A percentile compares a stretch with the other conserved stretches of the same genome.
Conservation (phyloP, 495 filamentous ascomycete species). For the Penicillium argentinense region DNA sequence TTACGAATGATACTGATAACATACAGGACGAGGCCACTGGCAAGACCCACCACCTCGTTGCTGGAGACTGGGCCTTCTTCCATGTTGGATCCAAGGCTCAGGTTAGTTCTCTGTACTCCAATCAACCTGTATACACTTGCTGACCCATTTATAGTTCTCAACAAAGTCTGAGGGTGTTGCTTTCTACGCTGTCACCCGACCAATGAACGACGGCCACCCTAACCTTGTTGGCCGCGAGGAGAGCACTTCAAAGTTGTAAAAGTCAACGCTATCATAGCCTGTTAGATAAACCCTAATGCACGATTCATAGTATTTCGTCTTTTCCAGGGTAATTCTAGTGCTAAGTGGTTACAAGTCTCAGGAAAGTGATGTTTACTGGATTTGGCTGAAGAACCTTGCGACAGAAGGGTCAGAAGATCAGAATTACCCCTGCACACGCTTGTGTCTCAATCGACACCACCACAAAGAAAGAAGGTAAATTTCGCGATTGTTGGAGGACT, state of each 20-base stretch:
- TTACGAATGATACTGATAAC: constrained; percentile 4
- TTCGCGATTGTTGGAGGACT: too few species aligned
- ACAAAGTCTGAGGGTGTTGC: constrained; percentile 8
- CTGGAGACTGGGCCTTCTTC: constrained; percentile 8
- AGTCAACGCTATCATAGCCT: constrained; percentile 7
- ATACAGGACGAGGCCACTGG: constrained; percentile 7
- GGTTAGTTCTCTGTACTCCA: constrained; percentile 3
- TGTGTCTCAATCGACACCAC: too few species aligned
- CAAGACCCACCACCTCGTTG: constrained; percentile 8
- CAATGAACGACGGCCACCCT: constrained; percentile 6
- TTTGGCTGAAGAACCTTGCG: too few species aligned
- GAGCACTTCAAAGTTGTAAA: constrained; percentile 9
- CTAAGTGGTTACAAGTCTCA: not conserved
- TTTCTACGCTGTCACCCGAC: constrained; percentile 8
- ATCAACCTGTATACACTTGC: constrained; percentile 1
- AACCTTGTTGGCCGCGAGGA: constrained; percentile 9
- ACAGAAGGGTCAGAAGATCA: too few species aligned
- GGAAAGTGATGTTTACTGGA: not conserved
- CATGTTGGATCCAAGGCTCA: constrained; percentile 8
- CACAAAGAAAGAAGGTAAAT: too few species aligned
- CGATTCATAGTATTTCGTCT: not conserved
- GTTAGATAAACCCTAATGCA: constrained; percentile 1
- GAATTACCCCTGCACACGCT: too few species aligned
- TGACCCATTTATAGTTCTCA: constrained; percentile 6
- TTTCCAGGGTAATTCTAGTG: not conserved